Conservation (phyloP, 768 basidiomycete species). For the Candolleomyces efflorescens region DNA sequence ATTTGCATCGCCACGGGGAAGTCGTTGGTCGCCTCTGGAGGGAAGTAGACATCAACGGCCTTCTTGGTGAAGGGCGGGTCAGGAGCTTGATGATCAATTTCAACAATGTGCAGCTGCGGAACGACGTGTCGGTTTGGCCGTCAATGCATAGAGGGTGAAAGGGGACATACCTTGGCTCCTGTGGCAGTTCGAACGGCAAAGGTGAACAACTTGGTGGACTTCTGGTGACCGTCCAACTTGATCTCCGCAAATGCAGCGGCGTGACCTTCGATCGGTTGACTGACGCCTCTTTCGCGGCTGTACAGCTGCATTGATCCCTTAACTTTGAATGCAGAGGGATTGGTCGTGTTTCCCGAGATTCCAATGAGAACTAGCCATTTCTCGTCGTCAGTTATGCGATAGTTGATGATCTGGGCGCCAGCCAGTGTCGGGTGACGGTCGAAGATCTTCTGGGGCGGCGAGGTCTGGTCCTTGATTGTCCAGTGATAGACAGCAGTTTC, state of each 20-base stretch:
- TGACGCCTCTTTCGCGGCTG: slow-evolving; percentile 87
- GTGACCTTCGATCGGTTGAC: slow-evolving; percentile 98
- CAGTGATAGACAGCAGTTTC: slow-evolving; percentile 92
- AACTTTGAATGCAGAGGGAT: slow-evolving; percentile 96
- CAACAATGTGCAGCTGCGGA: slow-evolving; percentile 89
- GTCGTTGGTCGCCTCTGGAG: slow-evolving; percentile 95
- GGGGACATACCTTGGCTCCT: slow-evolving; percentile 81
- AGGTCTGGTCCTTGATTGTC: slow-evolving; percentile 70
- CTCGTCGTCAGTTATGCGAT: slow-evolving; percentile 87
- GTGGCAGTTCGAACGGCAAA: slow-evolving; percentile 96
- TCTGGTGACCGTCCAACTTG: slow-evolving; percentile 84
- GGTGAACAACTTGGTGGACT: slow-evolving; percentile 85
- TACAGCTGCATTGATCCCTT: slow-evolving; percentile 99
- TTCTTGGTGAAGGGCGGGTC: slow-evolving; percentile 96
- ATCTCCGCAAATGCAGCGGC: slow-evolving; percentile 94
- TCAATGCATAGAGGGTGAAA: slow-evolving; percentile 1
- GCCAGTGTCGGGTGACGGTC: slow-evolving; percentile 94
- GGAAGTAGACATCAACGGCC: slow-evolving; percentile 98
- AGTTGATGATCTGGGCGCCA: slow-evolving; percentile 98
- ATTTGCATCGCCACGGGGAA: slow-evolving; percentile 99
- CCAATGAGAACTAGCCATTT: slow-evolving; percentile 98
- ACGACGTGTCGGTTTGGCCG: not conserved
- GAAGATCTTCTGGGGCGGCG: slow-evolving; percentile 87
- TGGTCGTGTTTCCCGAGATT: slow-evolving; percentile 87
- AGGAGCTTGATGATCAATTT: slow-evolving; percentile 93